phyloP scores from a whole-genome alignment of 306 rosid species.

The Lagenaria siceraria region DNA sequence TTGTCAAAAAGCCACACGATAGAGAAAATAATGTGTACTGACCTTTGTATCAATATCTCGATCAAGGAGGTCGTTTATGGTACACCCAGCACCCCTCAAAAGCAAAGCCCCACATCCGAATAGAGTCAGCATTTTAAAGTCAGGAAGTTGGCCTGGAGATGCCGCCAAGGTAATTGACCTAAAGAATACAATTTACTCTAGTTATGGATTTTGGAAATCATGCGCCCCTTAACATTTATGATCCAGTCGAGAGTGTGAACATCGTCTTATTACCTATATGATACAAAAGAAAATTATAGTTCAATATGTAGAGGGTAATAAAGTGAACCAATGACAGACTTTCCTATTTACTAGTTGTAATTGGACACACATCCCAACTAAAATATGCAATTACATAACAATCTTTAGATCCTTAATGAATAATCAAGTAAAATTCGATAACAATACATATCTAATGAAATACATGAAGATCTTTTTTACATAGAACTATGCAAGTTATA shows the following conservation, averaged over 20 bases:
- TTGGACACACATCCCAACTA: neutral
- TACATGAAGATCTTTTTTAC: neutral
- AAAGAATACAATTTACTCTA: constrained; percentile 4
- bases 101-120: constrained; percentile 85
- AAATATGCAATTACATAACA: neutral
- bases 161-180: constrained; percentile 90
- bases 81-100: constrained; percentile 83
- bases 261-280: neutral
- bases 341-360: neutral
- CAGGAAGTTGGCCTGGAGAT: constrained; percentile 65
- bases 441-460: neutral
- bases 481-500: neutral
- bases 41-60: constrained; percentile 74
- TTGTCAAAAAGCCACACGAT: neutral
- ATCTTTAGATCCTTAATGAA: neutral
- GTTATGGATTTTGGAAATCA: neutral
- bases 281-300: neutral
- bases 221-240: neutral
- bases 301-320: neutral
- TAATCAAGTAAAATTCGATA: neutral
- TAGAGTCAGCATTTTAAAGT: constrained; percentile 53
- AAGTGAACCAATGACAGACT: neutral
- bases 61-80: constrained; percentile 76
- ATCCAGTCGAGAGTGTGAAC: neutral
- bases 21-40: neutral